A percentile compares a stretch with the other conserved stretches of the same genome.
Evolutionary conservation across 2,329 filamentous ascomycete species (phyloP).

Genomic region (Raffaelea ambrosiae): DNA sequence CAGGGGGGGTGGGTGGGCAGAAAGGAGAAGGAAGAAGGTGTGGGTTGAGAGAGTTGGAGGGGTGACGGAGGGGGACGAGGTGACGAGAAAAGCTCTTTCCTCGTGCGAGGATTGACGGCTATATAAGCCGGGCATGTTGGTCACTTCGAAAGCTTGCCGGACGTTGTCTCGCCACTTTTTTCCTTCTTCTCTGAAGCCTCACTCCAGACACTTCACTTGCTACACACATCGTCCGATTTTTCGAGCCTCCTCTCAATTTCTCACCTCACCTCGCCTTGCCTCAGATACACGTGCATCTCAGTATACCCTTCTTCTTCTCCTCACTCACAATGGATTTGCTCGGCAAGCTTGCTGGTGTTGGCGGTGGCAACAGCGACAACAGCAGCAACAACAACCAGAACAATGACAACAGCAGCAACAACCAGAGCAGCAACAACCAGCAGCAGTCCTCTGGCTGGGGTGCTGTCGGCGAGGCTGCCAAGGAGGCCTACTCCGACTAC

Average conservation of each 20-base stretch:
- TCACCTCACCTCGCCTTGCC: not conserved
- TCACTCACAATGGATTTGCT: conserved; percentile 18
- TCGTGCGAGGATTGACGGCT: too few relatives aligned
- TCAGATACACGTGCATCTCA: too few relatives aligned
- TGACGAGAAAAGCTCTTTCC: too few relatives aligned
- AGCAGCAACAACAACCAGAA: conserved; percentile 8
- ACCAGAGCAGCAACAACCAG: not conserved
- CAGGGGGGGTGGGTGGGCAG: too few relatives aligned
- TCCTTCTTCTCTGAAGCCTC: too few relatives aligned
- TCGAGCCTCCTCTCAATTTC: not conserved
- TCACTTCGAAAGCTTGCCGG: too few relatives aligned
- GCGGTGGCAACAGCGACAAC: conserved; percentile 1
- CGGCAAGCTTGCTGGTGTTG: conserved; percentile 12
- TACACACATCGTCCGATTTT: not conserved
- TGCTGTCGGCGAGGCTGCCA: conserved; percentile 14
- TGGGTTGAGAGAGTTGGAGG: too few relatives aligned
- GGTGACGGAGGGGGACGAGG: too few relatives aligned
- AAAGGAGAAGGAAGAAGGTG: too few relatives aligned
- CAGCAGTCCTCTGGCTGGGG: conserved; percentile 12
- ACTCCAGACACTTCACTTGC: too few relatives aligned
- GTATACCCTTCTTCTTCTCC: not conserved
- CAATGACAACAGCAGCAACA: conserved; percentile 5
- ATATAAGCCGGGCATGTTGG: too few relatives aligned
- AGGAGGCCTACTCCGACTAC: conserved; percentile 14
- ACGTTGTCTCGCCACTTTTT: too few relatives aligned